Evolutionary conservation across 257 asterid genomes (phyloP).

Genomic region (Leptodermis oblonga): DNA sequence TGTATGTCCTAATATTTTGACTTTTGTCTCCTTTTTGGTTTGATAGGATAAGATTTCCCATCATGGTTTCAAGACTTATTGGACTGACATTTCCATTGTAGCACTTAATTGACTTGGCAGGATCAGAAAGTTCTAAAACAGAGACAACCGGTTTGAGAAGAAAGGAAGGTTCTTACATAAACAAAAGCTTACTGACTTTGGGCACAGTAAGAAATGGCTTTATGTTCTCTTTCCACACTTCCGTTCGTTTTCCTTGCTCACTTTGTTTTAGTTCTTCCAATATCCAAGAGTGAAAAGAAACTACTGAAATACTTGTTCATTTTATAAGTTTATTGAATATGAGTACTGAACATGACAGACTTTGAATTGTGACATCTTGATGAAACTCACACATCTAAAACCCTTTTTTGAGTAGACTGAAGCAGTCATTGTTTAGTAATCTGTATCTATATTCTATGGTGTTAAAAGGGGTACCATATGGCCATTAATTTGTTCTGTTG

Average conservation of each 20-base stretch:
- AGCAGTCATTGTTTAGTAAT: not conserved
- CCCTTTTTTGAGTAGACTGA: not conserved
- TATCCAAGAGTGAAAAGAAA: not conserved
- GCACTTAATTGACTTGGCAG: slow-evolving; percentile 92
- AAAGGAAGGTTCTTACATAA: slow-evolving; percentile 80
- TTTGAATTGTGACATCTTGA: not conserved
- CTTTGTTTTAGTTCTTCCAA: not conserved
- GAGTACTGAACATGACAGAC: not conserved
- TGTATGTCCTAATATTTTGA: slow-evolving; percentile 34
- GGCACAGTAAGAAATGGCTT: slow-evolving; percentile 64
- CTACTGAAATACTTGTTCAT: not conserved
- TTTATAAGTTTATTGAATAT: not conserved
- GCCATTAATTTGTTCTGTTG: slow-evolving; percentile 11
- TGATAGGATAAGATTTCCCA: not conserved
- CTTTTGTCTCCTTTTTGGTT: not conserved
- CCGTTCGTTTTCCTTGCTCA: slow-evolving; percentile 7
- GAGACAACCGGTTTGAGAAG: slow-evolving; percentile 76
- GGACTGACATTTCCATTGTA: slow-evolving; percentile 53
- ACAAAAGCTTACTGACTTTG: slow-evolving; percentile 75
- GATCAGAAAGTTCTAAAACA: slow-evolving; percentile 85
- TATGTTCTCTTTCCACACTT: slow-evolving; percentile 8
- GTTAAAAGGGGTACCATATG: slow-evolving; percentile 2
- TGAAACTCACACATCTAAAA: not conserved
- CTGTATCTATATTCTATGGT: not conserved
- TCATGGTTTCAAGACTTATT: slow-evolving; percentile 18